Base-by-base conservation (phyloP, 257 asterid genomes). In the Dorcoceras hygrometricum region DNA sequence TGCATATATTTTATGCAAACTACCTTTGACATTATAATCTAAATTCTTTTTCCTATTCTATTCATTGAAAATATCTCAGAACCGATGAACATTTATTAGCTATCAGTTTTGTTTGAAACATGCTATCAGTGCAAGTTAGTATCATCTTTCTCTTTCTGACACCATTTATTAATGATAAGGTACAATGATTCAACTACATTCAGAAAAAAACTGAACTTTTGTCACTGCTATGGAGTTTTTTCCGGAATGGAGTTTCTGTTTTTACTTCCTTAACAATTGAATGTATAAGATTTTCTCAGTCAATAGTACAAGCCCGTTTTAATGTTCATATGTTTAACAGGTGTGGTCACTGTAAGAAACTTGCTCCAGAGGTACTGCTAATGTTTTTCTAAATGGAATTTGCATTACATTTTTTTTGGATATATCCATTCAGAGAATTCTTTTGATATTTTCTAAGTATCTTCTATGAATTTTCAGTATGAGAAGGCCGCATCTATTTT, bases 401-500 rank as follows among this genome's bases (percentile, higher is more conserved):
- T 61, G 23, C 50, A 29, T 26, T 7, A 25, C 73, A 31, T 48
- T 74, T 20, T 50, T 26, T 34, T 2, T 5, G 23, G 18, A 57
- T 63, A 34, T 66, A 19, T 73, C 27, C 5, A 19, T 73, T 24
- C 5, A 34, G 62, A 39, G 23, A 16, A 28, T 54, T 24, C 46
- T 26, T 32, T 53, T 26, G 22, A 27, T 72, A 12, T 34, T 27
- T 29, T 32, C 34, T 69, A 67, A 23, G 58, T 16, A 48, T 31
- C 36, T 58, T 79, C 23, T 55, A 67, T 77, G 29, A 23, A 27
- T 79, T 53, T 79, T 66, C 87, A 92, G 98, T 87, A 59, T 66
- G 98, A 89, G 84, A 92, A 87, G 79, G 98, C 98, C 59, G 98
- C 98, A 8, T 80, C 89, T 61, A 26, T 80, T 72, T 78, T 92